These are phyloP conservation scores for Rhazya stricta DNA, from an alignment of 257 asterid genomes.

Conservation along the genomic window DNA sequence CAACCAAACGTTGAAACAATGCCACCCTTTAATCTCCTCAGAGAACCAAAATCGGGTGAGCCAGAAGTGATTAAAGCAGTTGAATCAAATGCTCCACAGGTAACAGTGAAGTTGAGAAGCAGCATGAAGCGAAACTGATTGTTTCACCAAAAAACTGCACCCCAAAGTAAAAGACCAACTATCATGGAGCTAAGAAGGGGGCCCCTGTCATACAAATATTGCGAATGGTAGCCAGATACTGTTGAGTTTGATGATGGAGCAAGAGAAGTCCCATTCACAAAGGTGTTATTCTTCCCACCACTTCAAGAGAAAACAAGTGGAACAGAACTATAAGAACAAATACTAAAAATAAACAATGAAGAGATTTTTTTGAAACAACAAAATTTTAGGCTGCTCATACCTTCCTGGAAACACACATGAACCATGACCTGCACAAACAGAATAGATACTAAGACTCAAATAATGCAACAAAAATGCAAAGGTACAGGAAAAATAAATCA, in stretches of 20 bases:
- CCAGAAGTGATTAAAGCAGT: constrained; percentile 14
- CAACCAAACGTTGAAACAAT: constrained; percentile 16
- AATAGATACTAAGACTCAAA: constrained; percentile 6
- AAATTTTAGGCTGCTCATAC: constrained; percentile 31
- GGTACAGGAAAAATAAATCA: not conserved
- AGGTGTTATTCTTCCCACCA: constrained; percentile 61
- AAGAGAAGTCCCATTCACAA: constrained; percentile 48
- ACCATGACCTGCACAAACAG: constrained; percentile 56
- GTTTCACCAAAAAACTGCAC: constrained; percentile 34
- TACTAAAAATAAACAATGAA: not conserved
- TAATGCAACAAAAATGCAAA: constrained; percentile 2
- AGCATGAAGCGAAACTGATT: constrained; percentile 7
- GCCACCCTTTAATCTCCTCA: constrained; percentile 35
- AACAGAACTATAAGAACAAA: constrained; percentile 6
- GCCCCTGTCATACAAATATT: constrained; percentile 15
- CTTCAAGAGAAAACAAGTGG: constrained; percentile 32
- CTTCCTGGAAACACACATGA: constrained; percentile 83
- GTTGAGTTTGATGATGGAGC: constrained; percentile 72
- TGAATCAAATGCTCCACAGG: constrained; percentile 7
- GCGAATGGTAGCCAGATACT: constrained; percentile 46
- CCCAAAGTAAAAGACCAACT: constrained; percentile 35
- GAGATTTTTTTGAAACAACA: not conserved
- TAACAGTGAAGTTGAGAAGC: constrained; percentile 24
- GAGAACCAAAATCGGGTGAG: constrained; percentile 58
- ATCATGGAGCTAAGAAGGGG: constrained; percentile 21